These are phyloP conservation scores for Fusarium sororula DNA, from an alignment of 2,329 filamentous ascomycete genomes.

Conservation along the genomic window DNA sequence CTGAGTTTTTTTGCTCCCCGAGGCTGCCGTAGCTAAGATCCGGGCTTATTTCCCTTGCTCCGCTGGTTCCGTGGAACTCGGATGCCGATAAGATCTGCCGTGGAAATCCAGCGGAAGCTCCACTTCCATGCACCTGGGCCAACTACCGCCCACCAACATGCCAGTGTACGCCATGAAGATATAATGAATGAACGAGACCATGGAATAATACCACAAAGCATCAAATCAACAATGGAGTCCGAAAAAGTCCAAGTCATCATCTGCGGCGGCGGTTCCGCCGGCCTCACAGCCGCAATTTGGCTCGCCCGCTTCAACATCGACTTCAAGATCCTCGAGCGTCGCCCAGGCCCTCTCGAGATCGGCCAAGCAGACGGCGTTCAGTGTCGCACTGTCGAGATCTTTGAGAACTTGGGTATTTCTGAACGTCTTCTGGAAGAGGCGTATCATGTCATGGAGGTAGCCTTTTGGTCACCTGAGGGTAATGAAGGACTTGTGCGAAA, in stretches of 20 bases:
- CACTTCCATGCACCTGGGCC: background rate
- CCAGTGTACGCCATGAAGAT: background rate
- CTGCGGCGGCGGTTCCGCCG: conserved; percentile 14
- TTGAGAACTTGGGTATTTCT: conserved; percentile 75
- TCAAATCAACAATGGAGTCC: background rate
- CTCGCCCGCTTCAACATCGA: conserved; percentile 12
- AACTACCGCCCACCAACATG: background rate
- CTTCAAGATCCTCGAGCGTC: conserved; percentile 11
- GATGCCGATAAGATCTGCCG: conserved; percentile 14
- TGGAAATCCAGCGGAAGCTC: background rate
- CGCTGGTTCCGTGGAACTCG: background rate
- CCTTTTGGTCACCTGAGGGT: conserved; percentile 69
- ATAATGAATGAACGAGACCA: background rate
- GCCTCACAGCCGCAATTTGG: conserved; percentile 16
- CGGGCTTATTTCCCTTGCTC: background rate
- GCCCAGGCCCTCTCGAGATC: background rate
- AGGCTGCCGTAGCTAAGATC: background rate
- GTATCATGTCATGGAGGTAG: conserved; percentile 71
- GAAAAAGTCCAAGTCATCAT: conserved; percentile 13
- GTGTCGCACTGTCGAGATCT: conserved; percentile 74
- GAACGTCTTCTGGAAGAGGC: conserved; percentile 71
- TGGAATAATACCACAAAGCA: accelerated
- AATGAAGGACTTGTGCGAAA: conserved; percentile 65
- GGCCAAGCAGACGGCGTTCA: conserved; percentile 62
- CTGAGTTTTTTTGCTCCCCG: no score